Conservation (phyloP, 1,139 yeast species). For the Saccharomyces hybrid region DNA sequence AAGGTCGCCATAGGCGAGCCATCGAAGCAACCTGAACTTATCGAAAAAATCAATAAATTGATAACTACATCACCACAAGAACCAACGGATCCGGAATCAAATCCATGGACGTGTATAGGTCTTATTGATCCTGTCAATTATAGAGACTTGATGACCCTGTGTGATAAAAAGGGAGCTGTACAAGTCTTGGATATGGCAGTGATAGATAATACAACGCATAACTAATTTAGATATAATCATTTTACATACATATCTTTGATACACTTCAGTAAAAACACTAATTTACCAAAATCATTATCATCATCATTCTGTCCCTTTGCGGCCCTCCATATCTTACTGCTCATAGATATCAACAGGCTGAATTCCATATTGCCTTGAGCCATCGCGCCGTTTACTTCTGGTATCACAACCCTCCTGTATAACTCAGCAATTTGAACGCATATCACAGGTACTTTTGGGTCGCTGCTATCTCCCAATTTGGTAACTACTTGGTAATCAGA, state of each 20-base stretch:
- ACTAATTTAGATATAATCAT: slow-evolving; percentile 1
- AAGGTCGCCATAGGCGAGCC: no score
- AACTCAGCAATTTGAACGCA: slow-evolving; percentile 26
- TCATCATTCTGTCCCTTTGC: slow-evolving; percentile 2
- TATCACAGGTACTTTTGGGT: slow-evolving; percentile 26
- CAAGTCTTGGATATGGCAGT: slow-evolving; percentile 93
- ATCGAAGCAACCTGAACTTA: slow-evolving; percentile 27
- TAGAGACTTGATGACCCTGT: slow-evolving; percentile 52
- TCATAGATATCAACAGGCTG: slow-evolving; percentile 34
- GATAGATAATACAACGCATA: slow-evolving; percentile 44
- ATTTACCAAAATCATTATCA: slow-evolving; percentile 18
- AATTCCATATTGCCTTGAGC: not conserved
- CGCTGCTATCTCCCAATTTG: slow-evolving; percentile 27
- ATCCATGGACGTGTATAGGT: slow-evolving; percentile 53
- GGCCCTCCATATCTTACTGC: slow-evolving; percentile 35
- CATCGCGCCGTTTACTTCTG: slow-evolving; percentile 6
- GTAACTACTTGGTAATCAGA: slow-evolving; percentile 24
- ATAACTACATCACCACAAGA: slow-evolving; percentile 36
- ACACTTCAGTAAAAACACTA: slow-evolving; percentile 18
- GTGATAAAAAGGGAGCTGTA: slow-evolving; percentile 51
- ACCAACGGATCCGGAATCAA: slow-evolving; percentile 37
- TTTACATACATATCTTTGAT: slow-evolving; percentile 17
- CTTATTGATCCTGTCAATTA: slow-evolving; percentile 86
- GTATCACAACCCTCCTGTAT: slow-evolving; percentile 20
- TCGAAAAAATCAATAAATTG: slow-evolving; percentile 18